Evolutionary conservation across 176 grass and related monocot species (phyloP).

Genomic region (Bolboschoenus planiculmis): DNA sequence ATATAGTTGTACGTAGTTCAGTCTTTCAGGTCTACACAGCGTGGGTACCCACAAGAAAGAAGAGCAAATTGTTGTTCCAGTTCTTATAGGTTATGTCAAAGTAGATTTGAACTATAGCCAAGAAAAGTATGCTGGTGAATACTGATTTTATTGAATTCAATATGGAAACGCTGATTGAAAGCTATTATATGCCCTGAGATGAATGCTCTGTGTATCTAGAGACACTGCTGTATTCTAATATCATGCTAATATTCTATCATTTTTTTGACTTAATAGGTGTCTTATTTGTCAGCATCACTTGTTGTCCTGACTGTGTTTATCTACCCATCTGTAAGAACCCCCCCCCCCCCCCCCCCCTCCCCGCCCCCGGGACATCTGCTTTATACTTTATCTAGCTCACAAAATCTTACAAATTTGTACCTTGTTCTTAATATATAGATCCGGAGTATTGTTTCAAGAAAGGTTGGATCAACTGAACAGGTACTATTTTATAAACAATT

Average conservation of each 20-base stretch:
- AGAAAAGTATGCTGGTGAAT: neutral
- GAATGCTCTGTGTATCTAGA: neutral
- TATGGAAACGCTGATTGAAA: neutral
- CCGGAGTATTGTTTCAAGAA: conserved; percentile 71
- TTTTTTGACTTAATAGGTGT: conserved; percentile 46
- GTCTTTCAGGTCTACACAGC: neutral
- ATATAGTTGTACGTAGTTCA: neutral
- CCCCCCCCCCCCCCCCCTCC: neutral
- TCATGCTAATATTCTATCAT: neutral
- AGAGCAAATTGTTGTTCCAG: neutral
- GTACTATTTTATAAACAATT: conserved; percentile 22
- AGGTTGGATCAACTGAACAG: conserved; percentile 70
- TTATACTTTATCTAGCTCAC: neutral
- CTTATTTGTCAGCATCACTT: conserved; percentile 63
- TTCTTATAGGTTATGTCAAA: neutral
- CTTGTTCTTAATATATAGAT: conserved; percentile 42
- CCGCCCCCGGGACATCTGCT: no score
- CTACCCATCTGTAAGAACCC: conserved; percentile 57
- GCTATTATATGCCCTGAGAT: neutral
- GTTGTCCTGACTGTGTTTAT: conserved; percentile 70
- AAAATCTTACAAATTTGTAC: neutral
- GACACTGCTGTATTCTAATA: neutral
- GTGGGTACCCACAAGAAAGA: neutral
- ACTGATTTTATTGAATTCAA: neutral
- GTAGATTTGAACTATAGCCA: neutral